These are phyloP conservation scores for Mycena polygramma DNA, from an alignment of 768 basidiomycete species.

Conservation along the genomic window DNA sequence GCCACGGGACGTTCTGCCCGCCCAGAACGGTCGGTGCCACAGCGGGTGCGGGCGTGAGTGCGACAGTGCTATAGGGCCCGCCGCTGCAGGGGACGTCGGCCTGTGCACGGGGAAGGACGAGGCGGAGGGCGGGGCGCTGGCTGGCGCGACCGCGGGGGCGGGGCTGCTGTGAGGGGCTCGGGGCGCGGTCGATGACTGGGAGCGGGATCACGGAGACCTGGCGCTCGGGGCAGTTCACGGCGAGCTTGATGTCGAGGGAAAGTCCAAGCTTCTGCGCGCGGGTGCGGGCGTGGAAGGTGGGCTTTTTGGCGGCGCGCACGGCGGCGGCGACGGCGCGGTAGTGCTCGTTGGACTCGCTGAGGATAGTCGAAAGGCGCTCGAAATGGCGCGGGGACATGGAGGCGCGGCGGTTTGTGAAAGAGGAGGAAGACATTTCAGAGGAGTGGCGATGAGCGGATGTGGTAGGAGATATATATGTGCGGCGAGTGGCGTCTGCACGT, in stretches of 20 bases:
- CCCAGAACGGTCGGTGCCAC: slow-evolving; percentile 43
- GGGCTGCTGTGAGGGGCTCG: slow-evolving; percentile 30
- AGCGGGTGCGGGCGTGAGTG: slow-evolving; percentile 23
- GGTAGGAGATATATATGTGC: slow-evolving; percentile 2
- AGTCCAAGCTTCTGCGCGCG: slow-evolving; percentile 61
- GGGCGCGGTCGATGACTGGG: slow-evolving; percentile 50
- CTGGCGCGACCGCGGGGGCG: slow-evolving; percentile 32
- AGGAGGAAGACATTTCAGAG: slow-evolving; percentile 21
- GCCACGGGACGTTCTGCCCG: slow-evolving; percentile 41
- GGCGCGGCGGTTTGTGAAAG: slow-evolving; percentile 18
- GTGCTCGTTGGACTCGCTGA: slow-evolving; percentile 59
- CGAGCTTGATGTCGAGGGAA: slow-evolving; percentile 56
- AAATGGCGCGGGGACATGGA: slow-evolving; percentile 46
- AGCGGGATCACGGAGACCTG: slow-evolving; percentile 57
- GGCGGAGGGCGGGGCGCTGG: slow-evolving; percentile 21
- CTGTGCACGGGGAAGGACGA: slow-evolving; percentile 25
- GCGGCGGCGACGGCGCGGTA: slow-evolving; percentile 54
- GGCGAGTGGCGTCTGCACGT: slow-evolving; percentile 23
- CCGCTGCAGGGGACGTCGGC: slow-evolving; percentile 25
- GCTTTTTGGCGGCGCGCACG: slow-evolving; percentile 50
- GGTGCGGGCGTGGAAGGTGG: slow-evolving; percentile 62
- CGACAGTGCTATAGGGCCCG: slow-evolving; percentile 13
- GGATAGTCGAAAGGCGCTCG: slow-evolving; percentile 53
- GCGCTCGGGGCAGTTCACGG: slow-evolving; percentile 53
- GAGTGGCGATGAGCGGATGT: background rate